phyloP scores from a whole-genome alignment of 768 basidiomycete genomes.

The Mycena belliarum region DNA sequence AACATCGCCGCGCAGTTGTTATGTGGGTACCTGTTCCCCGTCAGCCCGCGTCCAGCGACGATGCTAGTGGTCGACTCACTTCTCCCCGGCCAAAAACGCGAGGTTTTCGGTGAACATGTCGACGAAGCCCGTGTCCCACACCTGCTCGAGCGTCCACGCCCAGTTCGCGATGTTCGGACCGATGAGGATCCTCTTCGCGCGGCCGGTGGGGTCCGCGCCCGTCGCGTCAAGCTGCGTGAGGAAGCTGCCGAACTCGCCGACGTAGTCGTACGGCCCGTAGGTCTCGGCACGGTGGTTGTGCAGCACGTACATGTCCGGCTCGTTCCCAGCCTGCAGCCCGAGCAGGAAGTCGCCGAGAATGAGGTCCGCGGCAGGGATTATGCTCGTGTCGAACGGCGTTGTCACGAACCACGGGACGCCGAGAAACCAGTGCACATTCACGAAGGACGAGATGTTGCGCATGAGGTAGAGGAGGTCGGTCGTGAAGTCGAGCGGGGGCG shows the following conservation, averaged over 20 bases:
- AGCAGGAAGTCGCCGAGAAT: constrained; percentile 12
- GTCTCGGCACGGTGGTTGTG: constrained; percentile 23
- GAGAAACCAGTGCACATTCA: constrained; percentile 50
- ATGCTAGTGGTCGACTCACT: constrained; percentile 42
- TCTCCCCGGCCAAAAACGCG: constrained; percentile 53
- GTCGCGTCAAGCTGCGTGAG: constrained; percentile 33
- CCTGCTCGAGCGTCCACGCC: constrained; percentile 46
- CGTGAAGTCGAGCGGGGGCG: constrained; percentile 51
- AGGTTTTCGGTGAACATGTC: constrained; percentile 43
- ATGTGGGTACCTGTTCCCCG: constrained; percentile 31
- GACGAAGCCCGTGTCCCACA: constrained; percentile 55
- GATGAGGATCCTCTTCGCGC: constrained; percentile 48
- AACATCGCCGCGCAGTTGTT: background rate
- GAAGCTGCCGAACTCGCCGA: constrained; percentile 47
- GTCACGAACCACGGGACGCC: constrained; percentile 26
- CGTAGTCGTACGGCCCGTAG: constrained; percentile 42
- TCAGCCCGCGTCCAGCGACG: background rate
- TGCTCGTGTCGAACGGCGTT: background rate
- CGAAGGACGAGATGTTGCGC: constrained; percentile 43
- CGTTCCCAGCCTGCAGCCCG: constrained; percentile 49
- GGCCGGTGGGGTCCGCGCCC: constrained; percentile 34
- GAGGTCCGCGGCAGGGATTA: constrained; percentile 1
- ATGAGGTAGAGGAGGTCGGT: constrained; percentile 54
- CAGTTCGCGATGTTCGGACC: constrained; percentile 65
- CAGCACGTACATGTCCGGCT: constrained; percentile 71